Base-by-base conservation (phyloP, 345 rosid species). In the Conringia planisiliqua region DNA sequence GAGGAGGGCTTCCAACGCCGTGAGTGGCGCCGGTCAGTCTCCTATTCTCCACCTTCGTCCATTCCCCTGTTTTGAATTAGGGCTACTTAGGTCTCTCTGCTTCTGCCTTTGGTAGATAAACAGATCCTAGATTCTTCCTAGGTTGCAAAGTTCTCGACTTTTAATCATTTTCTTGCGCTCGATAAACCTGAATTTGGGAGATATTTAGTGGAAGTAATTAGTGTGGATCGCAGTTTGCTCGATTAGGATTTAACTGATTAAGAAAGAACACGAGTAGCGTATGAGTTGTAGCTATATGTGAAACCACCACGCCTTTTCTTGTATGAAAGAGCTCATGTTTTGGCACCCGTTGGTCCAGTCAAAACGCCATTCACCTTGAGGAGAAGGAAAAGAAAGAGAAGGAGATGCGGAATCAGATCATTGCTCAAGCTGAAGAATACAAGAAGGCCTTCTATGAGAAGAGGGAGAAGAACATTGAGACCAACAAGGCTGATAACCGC, bases 331-430 rank as follows among this genome's bases (percentile, higher is more conserved):
- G 29, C 44, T 67, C 50, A 66, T 29, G 11, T n/a, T 55, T 62
- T 60, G n/a, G 62, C 68, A 27, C 27, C 22, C 64, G 43, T 66
- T 58, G 72, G 22, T 72, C 20, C 83, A 95, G 99, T 73, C 87
- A 84, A 82, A 92, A 95, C 75, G 87, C 91, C 13, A 78, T 89
- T 73, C 86, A 87, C 78, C 90, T 95, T 1, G 96, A 92, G 85
- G 98, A 92, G 74, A 92, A 96, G 89, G 98, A 90, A 85, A 90
- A 84, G 66, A 86, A 82, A 76, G 99, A 95, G 88, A 95, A 87
- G 82, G 98, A 89, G 78, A 92, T 80, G 98, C 78, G 91, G 67
- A 83, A 90, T 68, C 93, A 92, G 87, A 89, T 96, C 50, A 88
- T 92, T 50, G 78, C 83, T 6, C 96, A 96, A 80, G 98, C 98